Conservation (phyloP, 2,329 filamentous ascomycete species). For the Alternaria rosae region DNA sequence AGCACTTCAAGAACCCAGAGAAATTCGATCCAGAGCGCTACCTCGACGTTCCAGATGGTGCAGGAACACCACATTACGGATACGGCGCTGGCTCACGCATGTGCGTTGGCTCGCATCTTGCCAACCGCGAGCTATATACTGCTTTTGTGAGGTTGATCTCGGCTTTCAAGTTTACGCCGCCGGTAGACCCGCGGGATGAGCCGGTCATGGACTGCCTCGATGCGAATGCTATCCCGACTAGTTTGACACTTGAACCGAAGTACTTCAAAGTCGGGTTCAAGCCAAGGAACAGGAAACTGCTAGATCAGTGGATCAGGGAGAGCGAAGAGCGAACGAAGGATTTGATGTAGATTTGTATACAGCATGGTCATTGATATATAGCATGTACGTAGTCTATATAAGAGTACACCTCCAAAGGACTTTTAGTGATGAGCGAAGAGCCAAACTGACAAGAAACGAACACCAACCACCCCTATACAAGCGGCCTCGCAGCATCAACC, state of each 20-base stretch:
- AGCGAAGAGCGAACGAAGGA: constrained; percentile 57
- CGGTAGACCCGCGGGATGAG: constrained; percentile 50
- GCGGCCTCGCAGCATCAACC: constrained; percentile 9
- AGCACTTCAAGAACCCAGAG: constrained; percentile 70
- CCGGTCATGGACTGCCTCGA: constrained; percentile 56
- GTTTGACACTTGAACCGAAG: constrained; percentile 60
- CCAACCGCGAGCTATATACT: constrained; percentile 53
- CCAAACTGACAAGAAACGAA: background rate
- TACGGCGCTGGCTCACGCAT: constrained; percentile 58
- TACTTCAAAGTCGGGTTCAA: constrained; percentile 59
- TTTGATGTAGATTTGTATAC: constrained; percentile 34
- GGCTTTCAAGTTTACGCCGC: constrained; percentile 56
- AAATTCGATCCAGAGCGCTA: constrained; percentile 76
- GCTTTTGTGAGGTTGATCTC: constrained; percentile 58
- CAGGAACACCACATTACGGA: constrained; percentile 58
- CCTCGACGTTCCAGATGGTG: constrained; percentile 57
- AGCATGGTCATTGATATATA: background rate
- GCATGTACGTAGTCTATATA: background rate
- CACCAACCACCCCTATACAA: background rate
- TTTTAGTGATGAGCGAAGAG: background rate
- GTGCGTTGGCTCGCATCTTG: constrained; percentile 58
- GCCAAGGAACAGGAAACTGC: constrained; percentile 50
- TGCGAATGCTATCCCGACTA: constrained; percentile 57
- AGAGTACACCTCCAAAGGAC: background rate
- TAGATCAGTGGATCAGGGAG: constrained; percentile 57